Conservation (phyloP, 495 filamentous ascomycete species). For the Extremus antarcticus region DNA sequence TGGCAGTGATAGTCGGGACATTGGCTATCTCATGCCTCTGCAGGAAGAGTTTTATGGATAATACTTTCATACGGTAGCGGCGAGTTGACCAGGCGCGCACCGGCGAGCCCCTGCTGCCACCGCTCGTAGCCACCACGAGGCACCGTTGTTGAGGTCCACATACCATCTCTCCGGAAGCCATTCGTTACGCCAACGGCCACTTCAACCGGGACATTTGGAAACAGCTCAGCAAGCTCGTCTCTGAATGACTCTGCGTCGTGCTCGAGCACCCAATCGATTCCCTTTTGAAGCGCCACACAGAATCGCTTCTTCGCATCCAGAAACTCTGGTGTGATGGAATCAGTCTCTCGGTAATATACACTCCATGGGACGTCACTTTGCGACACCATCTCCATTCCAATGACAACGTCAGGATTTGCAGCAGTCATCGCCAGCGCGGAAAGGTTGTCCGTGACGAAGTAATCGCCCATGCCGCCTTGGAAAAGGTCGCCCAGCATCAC, state of each 20-base stretch:
- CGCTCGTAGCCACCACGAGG: slow-evolving; percentile 5
- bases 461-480: slow-evolving; percentile 10
- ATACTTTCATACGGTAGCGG: not conserved
- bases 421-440: slow-evolving; percentile 8
- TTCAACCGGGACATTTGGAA: slow-evolving; percentile 11
- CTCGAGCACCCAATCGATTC: slow-evolving; percentile 12
- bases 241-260: slow-evolving; percentile 11
- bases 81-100: slow-evolving; percentile 8
- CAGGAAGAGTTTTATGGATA: not conserved
- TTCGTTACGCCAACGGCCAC: slow-evolving; percentile 11
- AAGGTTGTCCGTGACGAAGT: slow-evolving; percentile 8
- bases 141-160: slow-evolving; percentile 11
- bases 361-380: slow-evolving; percentile 10
- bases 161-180: slow-evolving; percentile 7
- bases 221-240: slow-evolving; percentile 12
- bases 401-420: slow-evolving; percentile 3
- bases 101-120: slow-evolving; percentile 11
- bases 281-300: slow-evolving; percentile 8
- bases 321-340: slow-evolving; percentile 6
- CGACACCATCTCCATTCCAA: slow-evolving; percentile 7
- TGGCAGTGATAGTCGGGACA: not conserved
- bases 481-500: slow-evolving; percentile 11
- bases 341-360: slow-evolving; percentile 9
- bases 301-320: slow-evolving; percentile 10
- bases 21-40: not conserved